Percentiles rank a stretch among this genome's conserved stretches.
Evolutionary conservation across 495 filamentous ascomycete species (phyloP).

Genomic region (Penicillium antarcticum): DNA sequence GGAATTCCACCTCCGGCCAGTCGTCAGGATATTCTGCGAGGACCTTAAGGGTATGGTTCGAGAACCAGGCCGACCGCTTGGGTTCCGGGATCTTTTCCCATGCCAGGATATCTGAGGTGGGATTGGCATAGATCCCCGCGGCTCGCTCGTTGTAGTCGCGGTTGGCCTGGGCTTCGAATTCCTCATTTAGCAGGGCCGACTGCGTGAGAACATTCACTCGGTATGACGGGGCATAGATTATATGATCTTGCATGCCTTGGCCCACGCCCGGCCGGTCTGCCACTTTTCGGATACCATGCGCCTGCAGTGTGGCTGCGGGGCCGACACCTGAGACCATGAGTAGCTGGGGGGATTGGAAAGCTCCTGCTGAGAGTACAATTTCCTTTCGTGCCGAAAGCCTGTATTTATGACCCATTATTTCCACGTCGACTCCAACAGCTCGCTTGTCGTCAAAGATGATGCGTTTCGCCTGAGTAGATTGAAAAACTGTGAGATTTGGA

Average conservation of each 20-base stretch:
- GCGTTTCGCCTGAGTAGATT: constrained; percentile 36
- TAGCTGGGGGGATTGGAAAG: constrained; percentile 60
- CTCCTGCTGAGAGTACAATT: constrained; percentile 57
- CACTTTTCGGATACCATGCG: constrained; percentile 48
- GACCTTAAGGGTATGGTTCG: background rate
- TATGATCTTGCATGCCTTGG: constrained; percentile 62
- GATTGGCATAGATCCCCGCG: background rate
- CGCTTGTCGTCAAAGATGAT: constrained; percentile 46
- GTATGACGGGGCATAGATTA: background rate
- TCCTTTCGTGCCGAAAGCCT: constrained; percentile 46
- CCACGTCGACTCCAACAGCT: constrained; percentile 47
- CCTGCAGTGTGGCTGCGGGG: constrained; percentile 41
- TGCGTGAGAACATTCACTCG: constrained; percentile 4
- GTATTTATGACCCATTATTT: constrained; percentile 23
- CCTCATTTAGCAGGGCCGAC: background rate
- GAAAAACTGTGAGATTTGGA: constrained; percentile 30
- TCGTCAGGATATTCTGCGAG: constrained; percentile 17
- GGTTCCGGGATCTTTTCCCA: background rate
- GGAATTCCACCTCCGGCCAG: constrained; percentile 51
- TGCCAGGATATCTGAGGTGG: background rate
- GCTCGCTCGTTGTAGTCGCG: background rate
- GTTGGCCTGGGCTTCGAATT: too few species aligned
- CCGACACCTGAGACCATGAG: constrained; percentile 65
- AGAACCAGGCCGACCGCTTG: background rate
- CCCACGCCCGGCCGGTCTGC: constrained; percentile 59